Evolutionary conservation across 257 asterid species (phyloP).

Genomic region (Solanum paucissectum): DNA sequence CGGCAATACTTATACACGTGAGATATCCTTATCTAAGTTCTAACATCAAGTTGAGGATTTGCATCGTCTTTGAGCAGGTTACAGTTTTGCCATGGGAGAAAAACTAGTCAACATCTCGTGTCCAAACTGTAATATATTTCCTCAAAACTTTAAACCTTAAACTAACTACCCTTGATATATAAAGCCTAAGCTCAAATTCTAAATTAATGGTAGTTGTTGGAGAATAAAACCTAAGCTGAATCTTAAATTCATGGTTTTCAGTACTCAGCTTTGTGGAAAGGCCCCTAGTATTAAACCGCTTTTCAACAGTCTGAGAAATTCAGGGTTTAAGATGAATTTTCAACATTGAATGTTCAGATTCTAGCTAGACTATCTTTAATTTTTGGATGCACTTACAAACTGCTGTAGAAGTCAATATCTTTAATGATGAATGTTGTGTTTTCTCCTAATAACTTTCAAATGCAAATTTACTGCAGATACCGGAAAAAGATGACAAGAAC

Average conservation of each 20-base stretch:
- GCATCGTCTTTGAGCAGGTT: background rate
- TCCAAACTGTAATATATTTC: background rate
- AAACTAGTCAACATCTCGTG: background rate
- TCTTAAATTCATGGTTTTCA: background rate
- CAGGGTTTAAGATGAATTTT: background rate
- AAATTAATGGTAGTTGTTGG: background rate
- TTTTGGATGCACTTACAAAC: background rate
- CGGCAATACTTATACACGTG: background rate
- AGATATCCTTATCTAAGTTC: background rate
- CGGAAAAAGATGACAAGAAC: background rate
- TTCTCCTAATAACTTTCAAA: background rate
- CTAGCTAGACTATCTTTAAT: background rate
- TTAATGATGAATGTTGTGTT: background rate
- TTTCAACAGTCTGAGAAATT: background rate
- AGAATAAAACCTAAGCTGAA: background rate
- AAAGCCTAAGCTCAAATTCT: background rate
- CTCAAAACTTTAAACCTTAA: background rate
- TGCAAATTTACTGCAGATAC: background rate
- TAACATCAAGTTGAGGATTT: background rate
- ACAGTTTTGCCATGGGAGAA: background rate
- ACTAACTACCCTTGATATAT: background rate
- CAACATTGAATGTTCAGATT: background rate
- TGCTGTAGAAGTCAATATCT: background rate
- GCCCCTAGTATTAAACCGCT: background rate
- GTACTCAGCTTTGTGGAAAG: background rate